Conservation (phyloP, 768 basidiomycete genomes). For the Phanerochaete carnosa region DNA sequence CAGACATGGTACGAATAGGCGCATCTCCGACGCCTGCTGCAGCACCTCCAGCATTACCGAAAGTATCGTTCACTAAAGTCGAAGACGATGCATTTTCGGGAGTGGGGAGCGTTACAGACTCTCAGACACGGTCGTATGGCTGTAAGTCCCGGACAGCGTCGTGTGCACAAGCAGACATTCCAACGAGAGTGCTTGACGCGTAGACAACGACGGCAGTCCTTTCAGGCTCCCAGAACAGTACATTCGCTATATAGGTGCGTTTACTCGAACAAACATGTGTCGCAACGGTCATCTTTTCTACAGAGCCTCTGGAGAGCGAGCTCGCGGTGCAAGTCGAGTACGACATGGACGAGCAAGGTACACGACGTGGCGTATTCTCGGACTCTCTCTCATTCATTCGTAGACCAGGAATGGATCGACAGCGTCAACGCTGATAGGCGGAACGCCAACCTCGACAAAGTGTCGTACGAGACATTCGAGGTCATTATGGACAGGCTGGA, state of each 20-base stretch:
- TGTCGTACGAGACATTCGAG: constrained; percentile 88
- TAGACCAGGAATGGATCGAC: constrained; percentile 96
- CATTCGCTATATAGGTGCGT: constrained; percentile 77
- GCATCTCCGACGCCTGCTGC: constrained; percentile 32
- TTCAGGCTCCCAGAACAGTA: constrained; percentile 82
- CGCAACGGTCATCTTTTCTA: background rate
- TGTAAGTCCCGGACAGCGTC: constrained; percentile 50
- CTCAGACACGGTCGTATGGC: constrained; percentile 64
- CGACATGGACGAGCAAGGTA: constrained; percentile 99
- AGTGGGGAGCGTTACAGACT: constrained; percentile 61
- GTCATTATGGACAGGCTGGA: constrained; percentile 96
- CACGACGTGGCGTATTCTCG: constrained; percentile 9
- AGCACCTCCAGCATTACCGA: constrained; percentile 42
- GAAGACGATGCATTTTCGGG: constrained; percentile 56
- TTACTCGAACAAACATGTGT: background rate
- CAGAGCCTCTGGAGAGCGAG: constrained; percentile 91
- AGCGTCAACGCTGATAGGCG: constrained; percentile 76
- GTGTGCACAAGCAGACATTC: background rate
- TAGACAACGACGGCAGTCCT: constrained; percentile 65
- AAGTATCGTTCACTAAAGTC: constrained; percentile 64
- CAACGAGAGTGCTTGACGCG: constrained; percentile 8
- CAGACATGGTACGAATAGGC: constrained; percentile 36
- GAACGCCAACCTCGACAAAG: constrained; percentile 64
- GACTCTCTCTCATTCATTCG: background rate
- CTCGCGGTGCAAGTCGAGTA: constrained; percentile 94